Evolutionary conservation across 306 rosid genomes (phyloP), one percentile per base, ranked within the genome.

Genomic region (Prunus mume): DNA sequence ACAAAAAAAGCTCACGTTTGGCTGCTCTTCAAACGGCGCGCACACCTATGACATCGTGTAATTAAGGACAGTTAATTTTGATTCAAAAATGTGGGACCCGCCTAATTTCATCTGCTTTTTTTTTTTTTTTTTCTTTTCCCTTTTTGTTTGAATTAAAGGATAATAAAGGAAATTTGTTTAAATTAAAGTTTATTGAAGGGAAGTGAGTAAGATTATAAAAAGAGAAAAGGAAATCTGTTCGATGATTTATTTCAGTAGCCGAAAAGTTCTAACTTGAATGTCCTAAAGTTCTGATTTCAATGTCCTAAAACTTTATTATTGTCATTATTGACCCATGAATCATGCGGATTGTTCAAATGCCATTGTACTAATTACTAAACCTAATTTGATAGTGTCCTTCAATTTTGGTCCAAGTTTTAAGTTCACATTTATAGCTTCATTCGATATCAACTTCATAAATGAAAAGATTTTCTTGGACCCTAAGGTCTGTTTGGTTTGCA

Each of bases 141-240:
- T 55, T 19, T n/a, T 19, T 30, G 12, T 55, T 38, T 66, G 1
- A 7, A 65, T 55, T 68, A 56, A 72, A 73, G 69, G 68, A 5
- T 18, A 4, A 27, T 18, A 55, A 20, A 20, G 13, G 30, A 71
- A 51, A 17, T 0, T 68, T 41, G 10, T 68, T 46, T 68, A 71
- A 81, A 81, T 69, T 76, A 81, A 80, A 80, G 83, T 25, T 5
- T 15, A 27, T 9, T 54, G 46, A 80, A 74, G 56, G 60, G 41
- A 58, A 34, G 28, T 47, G 32, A 58, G 24, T 13, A 12, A 55
- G 43, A 27, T 1, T 24, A 5, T 61, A 55, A 28, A 58, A 58
- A 9, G 60, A n/a, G 22, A 55, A 54, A 52, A 22, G 25, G 41
- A 22, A 4, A 6, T 15, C 17, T 13, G 20, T 34, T 12, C 20